A percentile compares a stretch with the other conserved stretches of the same genome.
Evolutionary conservation across 768 basidiomycete species (phyloP).

Genomic region (Lactifluus pinguis): DNA sequence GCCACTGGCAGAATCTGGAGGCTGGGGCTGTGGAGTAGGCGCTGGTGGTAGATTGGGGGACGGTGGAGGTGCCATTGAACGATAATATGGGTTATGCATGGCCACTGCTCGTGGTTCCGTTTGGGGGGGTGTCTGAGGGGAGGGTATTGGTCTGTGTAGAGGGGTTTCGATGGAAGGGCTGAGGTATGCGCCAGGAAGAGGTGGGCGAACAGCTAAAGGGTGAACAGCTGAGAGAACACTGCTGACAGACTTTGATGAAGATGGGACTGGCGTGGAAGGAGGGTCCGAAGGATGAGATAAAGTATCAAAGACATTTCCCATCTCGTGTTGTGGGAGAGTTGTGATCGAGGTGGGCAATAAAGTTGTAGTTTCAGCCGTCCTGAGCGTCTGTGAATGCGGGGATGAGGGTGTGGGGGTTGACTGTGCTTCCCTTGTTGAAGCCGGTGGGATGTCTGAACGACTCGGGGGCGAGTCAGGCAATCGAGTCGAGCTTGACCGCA

Average conservation of each 20-base stretch:
- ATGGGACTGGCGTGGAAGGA: conserved; percentile 8
- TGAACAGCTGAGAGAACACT: neutral
- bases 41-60: conserved; percentile 15
- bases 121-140: conserved; percentile 11
- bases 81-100: conserved; percentile 11
- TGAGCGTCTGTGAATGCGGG: neutral
- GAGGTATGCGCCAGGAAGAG: conserved; percentile 8
- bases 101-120: conserved; percentile 10
- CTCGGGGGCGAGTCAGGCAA: neutral
- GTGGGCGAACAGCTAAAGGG: neutral
- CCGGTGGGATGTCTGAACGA: neutral
- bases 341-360: neutral
- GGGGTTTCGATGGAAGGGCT: conserved; percentile 8
- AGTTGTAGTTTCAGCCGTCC: neutral
- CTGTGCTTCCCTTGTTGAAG: neutral
- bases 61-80: conserved; percentile 20
- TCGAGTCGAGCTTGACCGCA: neutral
- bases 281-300: neutral
- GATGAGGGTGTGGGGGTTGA: neutral
- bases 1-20: neutral
- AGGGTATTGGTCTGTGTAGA: neutral
- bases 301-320: neutral
- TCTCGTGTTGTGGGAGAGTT: neutral
- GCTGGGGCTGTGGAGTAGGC: conserved; percentile 12
- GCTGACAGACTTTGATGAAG: neutral